phyloP scores from a whole-genome alignment of 176 grass and related monocot species.

The Tillandsia leiboldiana region DNA sequence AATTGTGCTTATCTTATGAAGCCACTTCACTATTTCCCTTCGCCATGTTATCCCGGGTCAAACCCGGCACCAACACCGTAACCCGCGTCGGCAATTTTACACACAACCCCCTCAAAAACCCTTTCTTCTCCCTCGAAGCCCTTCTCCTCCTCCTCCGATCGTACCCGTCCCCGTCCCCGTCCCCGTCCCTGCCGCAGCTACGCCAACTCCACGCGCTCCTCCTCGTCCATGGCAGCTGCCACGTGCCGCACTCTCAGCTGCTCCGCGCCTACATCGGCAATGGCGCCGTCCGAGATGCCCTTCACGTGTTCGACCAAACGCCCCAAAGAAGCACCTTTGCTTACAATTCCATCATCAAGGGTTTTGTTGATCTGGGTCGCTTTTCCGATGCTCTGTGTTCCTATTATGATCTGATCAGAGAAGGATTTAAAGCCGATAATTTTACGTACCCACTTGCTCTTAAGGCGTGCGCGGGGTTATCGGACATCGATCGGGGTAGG shows the following conservation, averaged over 20 bases:
- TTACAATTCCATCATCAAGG: constrained; percentile 45
- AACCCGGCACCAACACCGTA: no score
- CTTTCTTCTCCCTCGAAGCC: no score
- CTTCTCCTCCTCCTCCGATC: no score
- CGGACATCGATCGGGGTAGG: constrained; percentile 30
- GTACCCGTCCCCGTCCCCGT: no score
- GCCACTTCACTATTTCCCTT: no score
- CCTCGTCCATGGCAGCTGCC: constrained; percentile 19
- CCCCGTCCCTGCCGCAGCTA: no score
- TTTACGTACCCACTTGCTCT: constrained; percentile 50
- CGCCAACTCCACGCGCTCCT: constrained; percentile 22
- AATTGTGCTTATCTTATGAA: no score
- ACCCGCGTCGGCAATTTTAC: no score
- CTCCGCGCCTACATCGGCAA: constrained; percentile 27
- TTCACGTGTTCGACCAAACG: constrained; percentile 33
- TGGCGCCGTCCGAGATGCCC: constrained; percentile 8
- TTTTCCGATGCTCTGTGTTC: constrained; percentile 29
- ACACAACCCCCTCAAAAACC: no score
- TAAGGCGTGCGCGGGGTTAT: constrained; percentile 34
- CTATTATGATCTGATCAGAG: constrained; percentile 21
- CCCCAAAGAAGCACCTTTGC: constrained; percentile 41
- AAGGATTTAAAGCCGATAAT: constrained; percentile 10
- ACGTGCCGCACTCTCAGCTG: constrained; percentile 33
- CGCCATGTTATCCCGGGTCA: no score
- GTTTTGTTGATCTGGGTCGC: constrained; percentile 15